phyloP scores from a whole-genome alignment of 1,284 basidiomycete genomes.

The Naganishia cerealis region DNA sequence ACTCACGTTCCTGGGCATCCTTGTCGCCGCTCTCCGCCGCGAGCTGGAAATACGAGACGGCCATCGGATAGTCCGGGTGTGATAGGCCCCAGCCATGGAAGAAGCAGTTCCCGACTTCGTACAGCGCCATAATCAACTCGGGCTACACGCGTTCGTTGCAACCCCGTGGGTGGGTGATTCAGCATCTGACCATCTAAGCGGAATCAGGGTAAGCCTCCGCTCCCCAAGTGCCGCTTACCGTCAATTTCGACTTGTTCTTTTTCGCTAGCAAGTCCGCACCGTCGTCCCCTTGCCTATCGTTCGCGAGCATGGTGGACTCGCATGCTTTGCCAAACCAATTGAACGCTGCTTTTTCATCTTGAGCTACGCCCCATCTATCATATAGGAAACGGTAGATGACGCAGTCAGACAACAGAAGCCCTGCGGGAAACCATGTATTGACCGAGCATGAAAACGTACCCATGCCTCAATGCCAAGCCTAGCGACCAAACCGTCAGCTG shows the following conservation, averaged over 20 bases:
- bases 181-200: not conserved
- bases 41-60: conserved; percentile 48
- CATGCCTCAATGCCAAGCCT: conserved; percentile 50
- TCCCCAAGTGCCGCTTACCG: conserved; percentile 37
- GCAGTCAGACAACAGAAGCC: no score
- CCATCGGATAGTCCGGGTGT: conserved; percentile 41
- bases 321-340: conserved; percentile 47
- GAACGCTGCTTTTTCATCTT: conserved; percentile 48
- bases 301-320: conserved; percentile 40
- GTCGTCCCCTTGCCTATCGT: conserved; percentile 41
- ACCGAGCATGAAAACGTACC: conserved; percentile 27
- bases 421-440: not conserved
- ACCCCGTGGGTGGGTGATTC: no score
- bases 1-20: conserved; percentile 52
- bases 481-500: not conserved
- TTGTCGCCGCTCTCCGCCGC: conserved; percentile 50
- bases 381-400: not conserved
- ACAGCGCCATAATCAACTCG: conserved; percentile 49
- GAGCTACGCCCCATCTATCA: conserved; percentile 44
- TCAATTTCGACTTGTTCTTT: conserved; percentile 41
- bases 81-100: conserved; percentile 44
- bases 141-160: conserved; percentile 4
- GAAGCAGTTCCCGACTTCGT: conserved; percentile 52
- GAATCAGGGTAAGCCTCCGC: no score
- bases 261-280: conserved; percentile 40